Conservation (phyloP, 441 rosid genomes). For the Geranium incanum region DNA sequence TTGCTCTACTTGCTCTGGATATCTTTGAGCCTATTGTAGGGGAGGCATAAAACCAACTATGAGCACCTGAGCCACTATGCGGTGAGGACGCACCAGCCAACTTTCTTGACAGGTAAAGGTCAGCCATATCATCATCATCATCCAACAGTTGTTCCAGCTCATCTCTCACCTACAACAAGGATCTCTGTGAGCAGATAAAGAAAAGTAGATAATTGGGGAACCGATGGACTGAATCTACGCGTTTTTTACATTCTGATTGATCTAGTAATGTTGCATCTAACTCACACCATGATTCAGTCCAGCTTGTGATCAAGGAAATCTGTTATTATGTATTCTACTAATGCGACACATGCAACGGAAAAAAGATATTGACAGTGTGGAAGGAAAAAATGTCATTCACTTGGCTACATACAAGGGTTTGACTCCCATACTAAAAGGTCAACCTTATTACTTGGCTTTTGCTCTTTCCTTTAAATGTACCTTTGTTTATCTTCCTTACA, state of each 20-base stretch:
- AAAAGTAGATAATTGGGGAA: neutral
- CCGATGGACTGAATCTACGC: neutral
- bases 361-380: neutral
- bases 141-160: conserved; percentile 90
- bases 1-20: conserved; percentile 84
- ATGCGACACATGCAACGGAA: neutral
- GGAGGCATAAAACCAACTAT: conserved; percentile 63
- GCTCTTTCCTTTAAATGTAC: too few relatives aligned
- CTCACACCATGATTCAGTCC: neutral
- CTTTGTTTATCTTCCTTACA: too few relatives aligned
- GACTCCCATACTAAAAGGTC: too few relatives aligned
- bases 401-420: too few relatives aligned
- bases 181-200: conserved; percentile 5
- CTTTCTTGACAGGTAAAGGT: conserved; percentile 86
- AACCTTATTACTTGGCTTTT: too few relatives aligned
- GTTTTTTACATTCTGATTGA: neutral
- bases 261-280: neutral
- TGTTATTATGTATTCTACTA: neutral
- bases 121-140: conserved; percentile 98
- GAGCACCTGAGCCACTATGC: conserved; percentile 52
- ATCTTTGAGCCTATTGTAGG: conserved; percentile 83
- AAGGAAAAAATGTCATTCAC: neutral
- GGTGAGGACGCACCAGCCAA: conserved; percentile 59
- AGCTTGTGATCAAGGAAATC: neutral
- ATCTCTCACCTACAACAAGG: conserved; percentile 67